These are phyloP conservation scores for Royoungia palumana DNA, from an alignment of 768 basidiomycete genomes.

Conservation along the genomic window DNA sequence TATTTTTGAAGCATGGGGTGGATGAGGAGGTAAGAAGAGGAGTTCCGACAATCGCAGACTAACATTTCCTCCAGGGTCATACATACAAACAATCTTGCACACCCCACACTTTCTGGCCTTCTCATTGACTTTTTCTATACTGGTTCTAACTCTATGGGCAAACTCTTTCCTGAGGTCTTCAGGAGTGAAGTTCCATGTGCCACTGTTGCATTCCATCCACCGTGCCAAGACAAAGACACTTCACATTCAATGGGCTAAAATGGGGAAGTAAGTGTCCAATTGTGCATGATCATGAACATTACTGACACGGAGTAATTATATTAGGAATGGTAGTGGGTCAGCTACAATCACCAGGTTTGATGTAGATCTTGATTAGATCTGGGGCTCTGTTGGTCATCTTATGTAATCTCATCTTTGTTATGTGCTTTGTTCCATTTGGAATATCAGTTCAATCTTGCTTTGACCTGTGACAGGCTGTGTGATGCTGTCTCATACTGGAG, in stretches of 20 bases:
- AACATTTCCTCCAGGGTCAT: not conserved
- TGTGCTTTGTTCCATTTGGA: too few relatives aligned
- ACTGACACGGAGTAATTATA: not conserved
- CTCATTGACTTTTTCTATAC: constrained; percentile 6
- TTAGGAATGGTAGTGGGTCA: not conserved
- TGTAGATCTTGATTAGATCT: not conserved
- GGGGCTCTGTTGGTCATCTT: too few relatives aligned
- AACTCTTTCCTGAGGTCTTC: not conserved
- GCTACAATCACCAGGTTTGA: not conserved
- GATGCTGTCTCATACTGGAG: too few relatives aligned
- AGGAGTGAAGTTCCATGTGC: not conserved
- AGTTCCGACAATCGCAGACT: not conserved
- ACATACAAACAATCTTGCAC: not conserved
- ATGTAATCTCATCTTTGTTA: too few relatives aligned
- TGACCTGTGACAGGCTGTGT: too few relatives aligned
- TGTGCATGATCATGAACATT: too few relatives aligned
- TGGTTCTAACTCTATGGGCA: not conserved
- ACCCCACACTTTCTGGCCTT: not conserved
- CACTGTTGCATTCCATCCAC: not conserved
- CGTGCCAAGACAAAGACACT: too few relatives aligned
- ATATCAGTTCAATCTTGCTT: too few relatives aligned
- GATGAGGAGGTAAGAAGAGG: constrained; percentile 2
- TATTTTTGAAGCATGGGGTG: not conserved
- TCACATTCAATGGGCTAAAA: too few relatives aligned
- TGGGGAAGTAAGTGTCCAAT: too few relatives aligned